Evolutionary conservation across 495 filamentous ascomycete species (phyloP), one percentile per base, ranked within the genome.

Genomic region (Aspergillus sclerotioniger): DNA sequence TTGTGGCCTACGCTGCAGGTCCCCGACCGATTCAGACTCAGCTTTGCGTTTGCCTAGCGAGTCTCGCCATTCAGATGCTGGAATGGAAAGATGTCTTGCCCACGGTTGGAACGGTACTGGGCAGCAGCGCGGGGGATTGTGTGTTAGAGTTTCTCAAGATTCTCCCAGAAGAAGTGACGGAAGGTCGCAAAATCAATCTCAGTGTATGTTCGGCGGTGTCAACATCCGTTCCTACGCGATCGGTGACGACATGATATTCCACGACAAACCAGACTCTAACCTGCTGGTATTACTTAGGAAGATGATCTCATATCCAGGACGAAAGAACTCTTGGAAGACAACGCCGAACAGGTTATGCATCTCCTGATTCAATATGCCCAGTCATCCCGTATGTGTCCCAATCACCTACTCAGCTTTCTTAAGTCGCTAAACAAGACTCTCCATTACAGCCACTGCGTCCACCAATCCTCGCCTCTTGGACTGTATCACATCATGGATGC

Each of bases 111-210:
- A 80, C 85, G 32, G 80, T 87, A 13, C 80, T 99, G 44, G 91
- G 93, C 49, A 85, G 83, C 67, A 86, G 86, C 62, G 84, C 88
- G 45, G 83, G 87, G 62, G 86, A 92, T 53, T 92, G 89, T 69
- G 88, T 97, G 62, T 75, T 99, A 60, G 95, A 98, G 68, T 98
- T 99, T 73, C 80, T 99, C 54, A 91, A 87, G 68, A 92, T 99
- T 65, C 84, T 99, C 47, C 94, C 94, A 17, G 94, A 99, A 80
- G 94, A 99, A 82, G 95, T 99, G 71, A 98, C 90, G 50, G 94
- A 98, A 80, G 94, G 95, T 74, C 90, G 94, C 74, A 98, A 96
- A 79, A 96, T 98, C 82, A 95, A 90, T 81, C 82, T 99, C 74
- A 91, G 89, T 80, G 92, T 96, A 92, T 78, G 91, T 92, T 78